Percentiles rank a stretch among this genome's conserved stretches.
These are phyloP conservation scores for Cyclotella atomus DNA, from an alignment of 108 stramenopile genomes.

Conservation along the genomic window DNA sequence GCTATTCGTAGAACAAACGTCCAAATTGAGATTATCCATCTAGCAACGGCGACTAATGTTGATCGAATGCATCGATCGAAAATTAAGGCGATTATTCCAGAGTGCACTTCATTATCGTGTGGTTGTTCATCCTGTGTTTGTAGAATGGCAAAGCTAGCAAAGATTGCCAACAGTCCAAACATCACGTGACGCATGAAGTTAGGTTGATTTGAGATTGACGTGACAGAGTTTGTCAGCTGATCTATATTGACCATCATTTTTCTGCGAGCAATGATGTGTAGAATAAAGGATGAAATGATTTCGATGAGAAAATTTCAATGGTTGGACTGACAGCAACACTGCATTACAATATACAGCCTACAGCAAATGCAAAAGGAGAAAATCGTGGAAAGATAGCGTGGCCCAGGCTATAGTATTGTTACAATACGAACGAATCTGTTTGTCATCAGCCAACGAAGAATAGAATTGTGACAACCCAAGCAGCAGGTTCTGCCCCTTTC, in stretches of 20 bases:
- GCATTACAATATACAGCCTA: no score
- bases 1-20: constrained; percentile 31
- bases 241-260: constrained; percentile 12
- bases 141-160: background rate
- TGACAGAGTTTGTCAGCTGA: background rate
- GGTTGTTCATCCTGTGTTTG: background rate
- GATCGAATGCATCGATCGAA: background rate
- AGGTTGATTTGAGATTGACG: background rate
- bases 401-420: no score
- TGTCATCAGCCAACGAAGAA: no score
- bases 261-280: background rate
- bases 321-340: no score
- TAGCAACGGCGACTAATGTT: background rate
- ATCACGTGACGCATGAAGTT: constrained; percentile 3
- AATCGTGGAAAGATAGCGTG: no score
- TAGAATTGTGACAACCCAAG: no score
- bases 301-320: no score
- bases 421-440: no score
- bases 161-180: constrained; percentile 1
- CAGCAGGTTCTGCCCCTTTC: no score
- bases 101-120: background rate
- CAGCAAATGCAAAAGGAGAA: no score
- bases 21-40: background rate
- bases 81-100: background rate
- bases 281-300: background rate